Base-by-base conservation (phyloP, 1,284 basidiomycete species). In the Sporisorium graminicola region DNA sequence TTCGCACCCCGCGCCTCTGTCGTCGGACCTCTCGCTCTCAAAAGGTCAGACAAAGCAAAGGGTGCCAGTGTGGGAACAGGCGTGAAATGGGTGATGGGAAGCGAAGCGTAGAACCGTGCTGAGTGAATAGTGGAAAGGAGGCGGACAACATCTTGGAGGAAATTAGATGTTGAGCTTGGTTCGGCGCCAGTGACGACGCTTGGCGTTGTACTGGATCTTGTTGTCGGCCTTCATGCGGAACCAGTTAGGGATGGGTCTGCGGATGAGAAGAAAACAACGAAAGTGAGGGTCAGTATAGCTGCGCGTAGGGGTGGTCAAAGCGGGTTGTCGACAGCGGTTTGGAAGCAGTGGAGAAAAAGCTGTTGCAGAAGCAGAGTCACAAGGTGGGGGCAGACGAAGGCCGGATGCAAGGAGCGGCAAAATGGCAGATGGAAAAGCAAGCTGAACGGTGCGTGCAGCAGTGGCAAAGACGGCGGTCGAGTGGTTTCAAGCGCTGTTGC, bases 161-260 rank as follows among this genome's bases (percentile, higher is more conserved):
- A 13, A 35, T 12, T 7, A 84, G 78, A 84, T 74, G 76, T 74
- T 75, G 58, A 84, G 81, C 82, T 84, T 84, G 61, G 82, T 84
- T 69, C 82, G 82, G 58, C 82, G 78, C 82, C 82, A 84, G 81
- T 83, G 80, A 64, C 82, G 73, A 49, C 84, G 76, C 78, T 84
- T 80, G 53, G 76, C 77, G 82, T 85, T 85, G 87, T 86, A 94
- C 93, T 94, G 93, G 85, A 95, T 95, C 89, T 94, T 95, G 77
- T 91, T 93, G 87, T 94, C 95, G 82, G 94, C 92, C 91, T 97
- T 98, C 79, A 98, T 89, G 83, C 95, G 94, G 91, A 95, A 98
- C 95, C 95, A 98, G 86, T 96, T 94, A 78, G 95, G 95, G 78
- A 98, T 96, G 79, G 95, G 95, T 86, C 93, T 94, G 66, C 42